Evolutionary conservation across 331 rosid genomes (phyloP).

Genomic region (Acacia pycnantha): DNA sequence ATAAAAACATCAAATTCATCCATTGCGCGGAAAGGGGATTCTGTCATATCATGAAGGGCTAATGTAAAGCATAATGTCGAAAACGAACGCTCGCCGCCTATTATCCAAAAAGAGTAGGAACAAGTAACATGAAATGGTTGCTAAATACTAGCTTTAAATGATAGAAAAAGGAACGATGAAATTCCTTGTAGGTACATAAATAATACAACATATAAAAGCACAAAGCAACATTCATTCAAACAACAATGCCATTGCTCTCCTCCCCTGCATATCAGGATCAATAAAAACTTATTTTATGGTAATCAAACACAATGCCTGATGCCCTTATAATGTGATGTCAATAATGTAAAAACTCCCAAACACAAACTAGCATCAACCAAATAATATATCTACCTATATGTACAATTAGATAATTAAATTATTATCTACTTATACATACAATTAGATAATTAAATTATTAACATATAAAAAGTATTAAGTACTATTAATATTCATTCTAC

Average conservation of each 20-base stretch:
- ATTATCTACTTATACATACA: neutral
- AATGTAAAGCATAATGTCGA: constrained; percentile 91
- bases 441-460: neutral
- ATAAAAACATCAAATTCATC: constrained; percentile 98
- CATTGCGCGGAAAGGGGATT: constrained; percentile 95
- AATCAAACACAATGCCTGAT: neutral
- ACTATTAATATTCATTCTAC: neutral
- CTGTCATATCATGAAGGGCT: constrained; percentile 95
- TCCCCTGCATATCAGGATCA: neutral
- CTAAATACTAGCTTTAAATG: neutral
- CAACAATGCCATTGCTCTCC: neutral
- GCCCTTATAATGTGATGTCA: neutral
- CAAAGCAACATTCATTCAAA: neutral
- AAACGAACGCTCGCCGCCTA: constrained; percentile 96
- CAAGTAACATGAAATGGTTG: neutral
- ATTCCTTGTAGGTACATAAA: neutral
- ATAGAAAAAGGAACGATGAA: neutral
- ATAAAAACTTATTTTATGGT: neutral
- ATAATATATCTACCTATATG: neutral
- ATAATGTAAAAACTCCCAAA: neutral
- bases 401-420: neutral
- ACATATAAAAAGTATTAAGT: neutral
- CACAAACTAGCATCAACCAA: neutral
- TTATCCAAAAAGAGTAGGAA: neutral
- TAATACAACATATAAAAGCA: neutral